Evolutionary conservation across 2,329 filamentous ascomycete species (phyloP), one percentile per base, ranked within the genome.

Genomic region (Cladophialophora exuberans): DNA sequence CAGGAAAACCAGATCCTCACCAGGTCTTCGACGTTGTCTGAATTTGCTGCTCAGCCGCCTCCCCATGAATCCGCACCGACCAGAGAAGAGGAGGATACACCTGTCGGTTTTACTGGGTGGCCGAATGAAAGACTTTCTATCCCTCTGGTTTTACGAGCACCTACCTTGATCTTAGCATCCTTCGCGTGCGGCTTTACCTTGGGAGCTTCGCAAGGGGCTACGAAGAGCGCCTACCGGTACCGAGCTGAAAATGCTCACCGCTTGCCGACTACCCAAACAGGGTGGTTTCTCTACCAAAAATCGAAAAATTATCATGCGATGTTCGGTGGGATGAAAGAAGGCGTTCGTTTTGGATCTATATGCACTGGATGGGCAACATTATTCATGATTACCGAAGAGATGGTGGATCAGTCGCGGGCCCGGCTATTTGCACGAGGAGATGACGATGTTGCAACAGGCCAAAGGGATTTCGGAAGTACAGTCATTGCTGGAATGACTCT

Each of bases 211-310:
- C 84, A 91, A 52, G 90, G 90, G 20, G 86, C 85, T 55, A 85
- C 85, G 67, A 85, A 82, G 69, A 83, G 89, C 1, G 86, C 88
- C 47, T 79, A 96, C 54, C 87, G 88, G 33, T 99, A 97, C 76
- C 87, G 93, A 52, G 94, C 94, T 57, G 94, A 99, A 74, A 96
- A 99, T 69, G 91, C 94, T 1, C 94, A 99, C 78, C 89, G 93
- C 62, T 84, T 97, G 59, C 94, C 94, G 17, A 85, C 83, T 3
- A 86, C 86, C 1, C 86, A 89, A 22, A 84, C 86, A 2, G 93
- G 91, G 15, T 99, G 94, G 94, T 99, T 93, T 70, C 83, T 97
- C n/a, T 99, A 99, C 73, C 93, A 97, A 78, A 97, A 97, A 75
- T 90, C 85, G 69, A 97, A 97, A 73, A 97, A 96, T 73, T 97